phyloP scores from a whole-genome alignment of 169 alveolate species.

The Eimeria necatrix region DNA sequence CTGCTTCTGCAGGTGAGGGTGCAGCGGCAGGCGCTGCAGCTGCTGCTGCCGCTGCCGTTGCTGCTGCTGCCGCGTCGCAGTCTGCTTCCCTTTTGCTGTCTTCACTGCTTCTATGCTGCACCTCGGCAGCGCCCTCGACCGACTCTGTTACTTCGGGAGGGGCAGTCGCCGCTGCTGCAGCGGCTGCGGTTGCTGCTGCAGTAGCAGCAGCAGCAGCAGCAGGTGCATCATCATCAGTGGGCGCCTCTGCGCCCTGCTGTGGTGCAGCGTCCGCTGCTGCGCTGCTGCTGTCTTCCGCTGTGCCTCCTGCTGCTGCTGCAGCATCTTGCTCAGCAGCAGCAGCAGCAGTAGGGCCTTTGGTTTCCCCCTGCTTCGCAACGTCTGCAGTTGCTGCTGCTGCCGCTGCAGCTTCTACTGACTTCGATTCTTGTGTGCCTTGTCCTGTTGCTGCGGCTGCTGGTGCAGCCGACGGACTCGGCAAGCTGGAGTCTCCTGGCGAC shows the following conservation, averaged over 20 bases:
- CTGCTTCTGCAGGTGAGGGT: conserved; percentile 1
- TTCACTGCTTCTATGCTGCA: background rate
- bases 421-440: no score
- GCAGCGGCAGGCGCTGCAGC: conserved; percentile 1
- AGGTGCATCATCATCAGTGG: conserved; percentile 23
- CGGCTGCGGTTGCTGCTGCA: no score
- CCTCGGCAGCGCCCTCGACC: background rate
- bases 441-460: background rate
- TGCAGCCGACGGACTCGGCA: background rate
- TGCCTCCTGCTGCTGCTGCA: background rate
- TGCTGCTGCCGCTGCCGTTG: conserved; percentile 17
- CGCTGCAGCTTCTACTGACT: background rate
- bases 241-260: background rate
- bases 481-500: background rate
- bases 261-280: background rate
- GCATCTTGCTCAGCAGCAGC: conserved; percentile 36
- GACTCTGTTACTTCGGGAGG: no score
- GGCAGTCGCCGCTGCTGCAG: no score
- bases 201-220: conserved; percentile 46
- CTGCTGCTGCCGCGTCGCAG: background rate
- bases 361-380: background rate
- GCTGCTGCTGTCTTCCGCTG: background rate
- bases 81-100: background rate
- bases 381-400: background rate
- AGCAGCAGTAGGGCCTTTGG: conserved; percentile 8